phyloP scores from a whole-genome alignment of 441 rosid genomes.

The Populus hybrid region DNA sequence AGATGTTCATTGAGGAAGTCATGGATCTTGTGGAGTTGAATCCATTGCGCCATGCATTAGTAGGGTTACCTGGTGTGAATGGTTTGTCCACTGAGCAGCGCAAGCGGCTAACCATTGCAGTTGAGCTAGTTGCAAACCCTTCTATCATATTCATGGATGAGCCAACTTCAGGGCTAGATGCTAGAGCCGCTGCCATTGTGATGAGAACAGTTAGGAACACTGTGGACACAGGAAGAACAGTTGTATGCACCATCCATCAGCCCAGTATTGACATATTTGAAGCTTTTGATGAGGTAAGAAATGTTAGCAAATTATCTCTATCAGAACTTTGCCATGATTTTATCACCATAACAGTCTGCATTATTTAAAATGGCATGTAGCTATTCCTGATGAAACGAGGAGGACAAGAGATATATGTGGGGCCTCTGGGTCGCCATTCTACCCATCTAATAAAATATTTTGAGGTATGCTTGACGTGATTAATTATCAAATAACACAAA shows the following conservation, averaged over 20 bases:
- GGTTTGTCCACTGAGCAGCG: constrained; percentile 80
- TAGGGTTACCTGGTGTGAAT: constrained; percentile 79
- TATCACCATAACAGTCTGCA: neutral
- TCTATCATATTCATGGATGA: constrained; percentile 87
- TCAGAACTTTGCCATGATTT: neutral
- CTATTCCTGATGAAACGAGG: constrained; percentile 68
- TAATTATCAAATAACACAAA: neutral
- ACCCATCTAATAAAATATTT: constrained; percentile 55
- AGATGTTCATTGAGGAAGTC: constrained; percentile 75
- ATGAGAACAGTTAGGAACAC: constrained; percentile 88
- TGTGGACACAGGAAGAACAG: constrained; percentile 80
- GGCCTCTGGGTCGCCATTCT: constrained; percentile 73
- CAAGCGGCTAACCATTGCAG: constrained; percentile 75
- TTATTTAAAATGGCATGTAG: constrained; percentile 28
- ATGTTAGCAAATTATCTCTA: neutral
- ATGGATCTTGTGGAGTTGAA: constrained; percentile 73
- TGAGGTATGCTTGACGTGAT: constrained; percentile 38
- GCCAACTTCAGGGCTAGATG: constrained; percentile 83
- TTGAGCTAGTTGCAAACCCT: constrained; percentile 78
- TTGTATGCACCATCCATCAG: constrained; percentile 87
- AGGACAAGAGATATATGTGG: constrained; percentile 78
- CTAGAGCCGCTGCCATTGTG: constrained; percentile 81
- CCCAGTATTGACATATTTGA: constrained; percentile 84
- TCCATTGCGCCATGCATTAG: constrained; percentile 44
- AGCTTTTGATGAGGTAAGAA: constrained; percentile 68